Percentiles rank a stretch among this genome's conserved stretches.
phyloP scores from a whole-genome alignment of 139 green algal species.

The Dunaliella sp. region DNA sequence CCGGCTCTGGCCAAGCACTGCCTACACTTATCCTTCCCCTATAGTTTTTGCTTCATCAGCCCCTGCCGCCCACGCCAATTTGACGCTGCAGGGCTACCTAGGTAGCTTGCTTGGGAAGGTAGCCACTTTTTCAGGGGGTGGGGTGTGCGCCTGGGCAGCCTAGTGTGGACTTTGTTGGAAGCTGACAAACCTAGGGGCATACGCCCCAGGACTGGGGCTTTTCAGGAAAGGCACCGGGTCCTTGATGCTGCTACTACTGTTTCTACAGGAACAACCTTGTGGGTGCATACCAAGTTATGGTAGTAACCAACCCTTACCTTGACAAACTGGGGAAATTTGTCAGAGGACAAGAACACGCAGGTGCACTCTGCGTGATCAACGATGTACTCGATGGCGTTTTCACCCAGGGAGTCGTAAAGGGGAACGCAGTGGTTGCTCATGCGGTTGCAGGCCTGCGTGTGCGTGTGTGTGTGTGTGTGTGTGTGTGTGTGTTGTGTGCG shows the following conservation, averaged over 20 bases:
- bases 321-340: slow-evolving; percentile 67
- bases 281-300: background rate
- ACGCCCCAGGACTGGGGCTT: too few relatives aligned
- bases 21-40: too few relatives aligned
- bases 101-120: too few relatives aligned
- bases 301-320: too few relatives aligned
- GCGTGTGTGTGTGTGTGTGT: background rate
- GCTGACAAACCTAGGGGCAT: too few relatives aligned
- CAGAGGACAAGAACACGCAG: slow-evolving; percentile 49
- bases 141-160: background rate
- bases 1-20: too few relatives aligned
- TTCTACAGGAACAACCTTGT: background rate
- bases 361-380: slow-evolving; percentile 70
- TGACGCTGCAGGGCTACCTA: too few relatives aligned
- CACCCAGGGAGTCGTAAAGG: slow-evolving; percentile 92
- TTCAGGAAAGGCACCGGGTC: background rate
- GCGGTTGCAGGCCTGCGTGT: slow-evolving; percentile 85
- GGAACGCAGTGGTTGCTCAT: slow-evolving; percentile 84
- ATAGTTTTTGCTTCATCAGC: too few relatives aligned
- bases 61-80: too few relatives aligned
- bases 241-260: background rate
- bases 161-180: background rate
- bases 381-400: slow-evolving; percentile 92
- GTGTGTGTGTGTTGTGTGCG: background rate
- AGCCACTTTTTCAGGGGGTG: too few relatives aligned